Conservation (phyloP, 371 early-diverging fungal genomes). For the Gilbertella persicaria region DNA sequence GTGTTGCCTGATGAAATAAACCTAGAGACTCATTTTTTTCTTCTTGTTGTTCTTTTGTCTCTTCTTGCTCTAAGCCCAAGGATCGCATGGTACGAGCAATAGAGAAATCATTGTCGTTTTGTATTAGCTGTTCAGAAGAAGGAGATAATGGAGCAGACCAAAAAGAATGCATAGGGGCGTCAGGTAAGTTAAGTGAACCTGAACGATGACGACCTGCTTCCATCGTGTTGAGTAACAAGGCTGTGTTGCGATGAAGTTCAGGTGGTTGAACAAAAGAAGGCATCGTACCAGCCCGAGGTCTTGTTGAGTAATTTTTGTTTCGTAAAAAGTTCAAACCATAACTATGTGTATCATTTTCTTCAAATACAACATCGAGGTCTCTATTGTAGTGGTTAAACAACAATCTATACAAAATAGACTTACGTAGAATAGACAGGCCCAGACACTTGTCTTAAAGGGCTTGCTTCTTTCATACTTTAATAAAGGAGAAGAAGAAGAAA, state of each 20-base stretch:
- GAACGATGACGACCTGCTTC: conserved; percentile 52
- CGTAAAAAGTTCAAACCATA: conserved; percentile 35
- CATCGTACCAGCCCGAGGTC: conserved; percentile 82
- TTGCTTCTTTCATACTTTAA: conserved; percentile 24
- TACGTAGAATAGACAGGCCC: conserved; percentile 24
- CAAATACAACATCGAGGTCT: conserved; percentile 44
- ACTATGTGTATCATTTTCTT: conserved; percentile 34
- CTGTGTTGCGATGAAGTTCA: conserved; percentile 59
- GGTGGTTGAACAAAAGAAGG: conserved; percentile 61
- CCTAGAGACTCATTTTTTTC: conserved; percentile 8
- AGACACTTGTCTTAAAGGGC: conserved; percentile 26
- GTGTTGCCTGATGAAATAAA: conserved; percentile 34
- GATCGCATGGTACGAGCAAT: conserved; percentile 76
- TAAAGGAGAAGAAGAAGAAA: conserved; percentile 2
- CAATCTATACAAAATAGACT: background rate
- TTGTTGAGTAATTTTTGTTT: conserved; percentile 25
- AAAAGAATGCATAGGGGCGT: conserved; percentile 58
- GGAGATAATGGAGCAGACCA: conserved; percentile 61
- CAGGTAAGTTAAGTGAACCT: conserved; percentile 66
- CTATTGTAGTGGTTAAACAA: conserved; percentile 11
- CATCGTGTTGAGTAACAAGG: conserved; percentile 43
- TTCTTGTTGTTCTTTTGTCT: conserved; percentile 33
- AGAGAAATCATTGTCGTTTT: conserved; percentile 62
- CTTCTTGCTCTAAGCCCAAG: conserved; percentile 72
- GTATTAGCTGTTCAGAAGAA: conserved; percentile 58